Evolutionary conservation across 768 basidiomycete species (phyloP).

Genomic region (Pleurotus tuber-regium): DNA sequence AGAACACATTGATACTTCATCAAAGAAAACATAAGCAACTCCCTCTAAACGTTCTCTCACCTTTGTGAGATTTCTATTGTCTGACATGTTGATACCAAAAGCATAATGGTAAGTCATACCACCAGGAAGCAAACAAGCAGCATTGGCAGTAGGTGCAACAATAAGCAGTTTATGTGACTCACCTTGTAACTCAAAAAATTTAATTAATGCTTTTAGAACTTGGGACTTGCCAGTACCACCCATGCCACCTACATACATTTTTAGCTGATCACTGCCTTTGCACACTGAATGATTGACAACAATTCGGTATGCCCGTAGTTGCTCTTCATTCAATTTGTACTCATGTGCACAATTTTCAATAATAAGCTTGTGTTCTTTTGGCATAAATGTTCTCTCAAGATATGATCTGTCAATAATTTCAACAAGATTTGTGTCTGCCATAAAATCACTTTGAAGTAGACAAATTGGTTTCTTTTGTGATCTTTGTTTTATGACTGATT

Average conservation of each 20-base stretch:
- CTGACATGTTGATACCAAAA: slow-evolving; percentile 10
- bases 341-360: background rate
- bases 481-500: too few species aligned
- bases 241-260: slow-evolving; percentile 32
- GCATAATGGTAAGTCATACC: slow-evolving; percentile 24
- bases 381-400: slow-evolving; percentile 17
- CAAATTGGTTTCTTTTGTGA: too few species aligned
- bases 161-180: slow-evolving; percentile 24
- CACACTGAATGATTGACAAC: slow-evolving; percentile 24
- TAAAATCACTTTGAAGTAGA: too few species aligned
- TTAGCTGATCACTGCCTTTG: slow-evolving; percentile 16
- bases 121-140: slow-evolving; percentile 20
- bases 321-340: slow-evolving; percentile 26
- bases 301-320: slow-evolving; percentile 28
- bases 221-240: slow-evolving; percentile 31
- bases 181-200: slow-evolving; percentile 21
- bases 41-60: slow-evolving; percentile 14
- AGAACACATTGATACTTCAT: slow-evolving; percentile 41
- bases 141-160: slow-evolving; percentile 24
- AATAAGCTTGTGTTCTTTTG: background rate
- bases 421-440: too few species aligned
- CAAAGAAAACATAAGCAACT: slow-evolving; percentile 35
- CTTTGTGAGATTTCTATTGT: too few species aligned
- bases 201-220: slow-evolving; percentile 24
- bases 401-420: slow-evolving; percentile 22